Base-by-base conservation (phyloP, 305 asterid genomes). In the Fraxinus floribunda region DNA sequence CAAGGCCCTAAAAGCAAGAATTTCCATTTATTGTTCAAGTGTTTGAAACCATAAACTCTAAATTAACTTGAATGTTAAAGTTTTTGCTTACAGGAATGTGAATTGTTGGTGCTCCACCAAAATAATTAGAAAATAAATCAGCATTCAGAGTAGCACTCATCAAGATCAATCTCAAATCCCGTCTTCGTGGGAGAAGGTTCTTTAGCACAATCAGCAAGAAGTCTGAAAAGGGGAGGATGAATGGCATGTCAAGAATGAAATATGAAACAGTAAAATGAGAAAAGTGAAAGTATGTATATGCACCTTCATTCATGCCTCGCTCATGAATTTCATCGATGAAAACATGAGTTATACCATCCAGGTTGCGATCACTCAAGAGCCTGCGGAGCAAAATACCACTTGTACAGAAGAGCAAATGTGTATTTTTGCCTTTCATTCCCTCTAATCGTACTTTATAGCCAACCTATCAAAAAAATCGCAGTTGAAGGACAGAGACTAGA, bases 251-350 rank as follows among this genome's bases (percentile, higher is more conserved):
- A 88, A 84, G 77, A 86, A 84, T 81, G 83, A 83, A 84, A 82
- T 41, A 76, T 75, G 41, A 64, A 84, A 82, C 79, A 62, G 75
- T 64, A 10, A 46, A 87, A 76, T 11, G 71, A 32, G 20, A 80
- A 78, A 44, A 78, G 20, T 24, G 79, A 79, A 66, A 62, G 68
- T 60, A 41, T 70, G 44, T 3, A 36, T 82, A 84, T 84, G 84
- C 85, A 96, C 99, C 99, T 96, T 96, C 99, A 91, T 96, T 96
- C 98, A 96, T 96, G 89, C 99, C 99, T 60, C 99, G 93, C 90
- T 96, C 99, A 60, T 96, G 99, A 87, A 96, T 96, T 86, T 96
- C 99, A 91, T 96, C 99, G 80, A 96, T 98, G 84, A 96, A 94
- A 78, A 94, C 94, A 89, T 96, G 98, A 79, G 98, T 96, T 82